Conservation (phyloP, 108 stramenopile species). For the Asterionellopsis glacialis region DNA sequence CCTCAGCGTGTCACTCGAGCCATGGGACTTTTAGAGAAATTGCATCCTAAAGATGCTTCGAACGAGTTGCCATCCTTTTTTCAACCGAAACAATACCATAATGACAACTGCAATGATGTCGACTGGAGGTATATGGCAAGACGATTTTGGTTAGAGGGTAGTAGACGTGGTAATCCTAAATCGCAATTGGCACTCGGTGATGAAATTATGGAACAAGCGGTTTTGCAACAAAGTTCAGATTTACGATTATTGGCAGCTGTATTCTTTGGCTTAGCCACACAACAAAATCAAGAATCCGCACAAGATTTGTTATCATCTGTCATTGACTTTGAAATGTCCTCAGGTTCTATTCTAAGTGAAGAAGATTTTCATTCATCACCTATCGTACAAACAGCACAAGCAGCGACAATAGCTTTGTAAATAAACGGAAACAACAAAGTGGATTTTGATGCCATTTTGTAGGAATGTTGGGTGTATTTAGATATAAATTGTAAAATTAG, state of each 20-base stretch:
- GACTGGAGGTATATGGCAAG: slow-evolving; percentile 18
- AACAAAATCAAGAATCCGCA: slow-evolving; percentile 40
- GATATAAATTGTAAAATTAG: background rate
- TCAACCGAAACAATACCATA: background rate
- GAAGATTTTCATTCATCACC: slow-evolving; percentile 40
- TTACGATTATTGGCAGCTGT: slow-evolving; percentile 33
- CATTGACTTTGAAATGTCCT: slow-evolving; percentile 32
- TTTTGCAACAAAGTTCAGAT: slow-evolving; percentile 15
- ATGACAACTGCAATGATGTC: background rate
- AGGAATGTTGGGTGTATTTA: background rate
- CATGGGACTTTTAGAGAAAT: background rate
- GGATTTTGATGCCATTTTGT: background rate
- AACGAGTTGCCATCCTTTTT: slow-evolving; percentile 9
- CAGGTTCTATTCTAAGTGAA: slow-evolving; percentile 22
- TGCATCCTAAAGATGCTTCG: background rate
- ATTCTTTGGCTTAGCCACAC: slow-evolving; percentile 50
- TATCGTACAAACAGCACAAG: slow-evolving; percentile 27
- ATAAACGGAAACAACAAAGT: background rate
- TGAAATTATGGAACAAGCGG: slow-evolving; percentile 42
- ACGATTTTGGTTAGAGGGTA: slow-evolving; percentile 47
- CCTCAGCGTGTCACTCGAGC: slow-evolving; percentile 4
- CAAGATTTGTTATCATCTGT: slow-evolving; percentile 39
- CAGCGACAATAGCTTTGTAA: background rate
- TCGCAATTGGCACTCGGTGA: slow-evolving; percentile 58
- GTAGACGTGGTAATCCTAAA: slow-evolving; percentile 44